Percentiles rank a stretch among this genome's conserved stretches.
phyloP scores from a whole-genome alignment of 306 rosid genomes.

The Vigna unguiculata region DNA sequence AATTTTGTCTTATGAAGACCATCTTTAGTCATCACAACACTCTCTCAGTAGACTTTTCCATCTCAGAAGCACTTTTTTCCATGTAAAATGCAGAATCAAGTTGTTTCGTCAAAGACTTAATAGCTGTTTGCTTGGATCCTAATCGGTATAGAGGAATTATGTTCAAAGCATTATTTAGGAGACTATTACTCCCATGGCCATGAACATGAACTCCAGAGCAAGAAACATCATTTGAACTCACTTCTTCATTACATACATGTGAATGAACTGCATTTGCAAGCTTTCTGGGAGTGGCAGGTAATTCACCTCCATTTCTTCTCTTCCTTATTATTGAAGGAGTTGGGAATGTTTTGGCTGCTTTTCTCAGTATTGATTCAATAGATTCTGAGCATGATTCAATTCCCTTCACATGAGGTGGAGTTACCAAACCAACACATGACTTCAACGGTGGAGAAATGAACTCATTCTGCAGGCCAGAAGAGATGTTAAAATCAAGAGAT shows the following conservation, averaged over 20 bases:
- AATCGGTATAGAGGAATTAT: constrained; percentile 87
- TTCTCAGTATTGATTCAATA: constrained; percentile 82
- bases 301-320: constrained; percentile 60
- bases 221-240: constrained; percentile 45
- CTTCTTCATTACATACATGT: constrained; percentile 48
- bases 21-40: constrained; percentile 52
- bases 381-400: constrained; percentile 55
- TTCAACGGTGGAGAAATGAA: constrained; percentile 49
- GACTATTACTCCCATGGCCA: constrained; percentile 46
- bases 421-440: constrained; percentile 69
- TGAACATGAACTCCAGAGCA: constrained; percentile 52
- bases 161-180: constrained; percentile 63
- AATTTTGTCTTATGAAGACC: constrained; percentile 54
- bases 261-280: constrained; percentile 46
- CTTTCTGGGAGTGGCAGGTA: constrained; percentile 44
- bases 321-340: constrained; percentile 91
- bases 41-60: constrained; percentile 52
- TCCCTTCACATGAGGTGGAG: constrained; percentile 76
- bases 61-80: constrained; percentile 55
- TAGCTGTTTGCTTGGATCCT: constrained; percentile 73
- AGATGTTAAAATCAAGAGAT: constrained; percentile 54
- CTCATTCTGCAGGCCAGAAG: constrained; percentile 51
- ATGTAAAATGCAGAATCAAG: constrained; percentile 74
- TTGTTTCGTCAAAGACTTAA: constrained; percentile 89
- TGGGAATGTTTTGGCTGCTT: constrained; percentile 85